Evolutionary conservation across 2,329 filamentous ascomycete species (phyloP).

Genomic region (Venturia oleaginea): DNA sequence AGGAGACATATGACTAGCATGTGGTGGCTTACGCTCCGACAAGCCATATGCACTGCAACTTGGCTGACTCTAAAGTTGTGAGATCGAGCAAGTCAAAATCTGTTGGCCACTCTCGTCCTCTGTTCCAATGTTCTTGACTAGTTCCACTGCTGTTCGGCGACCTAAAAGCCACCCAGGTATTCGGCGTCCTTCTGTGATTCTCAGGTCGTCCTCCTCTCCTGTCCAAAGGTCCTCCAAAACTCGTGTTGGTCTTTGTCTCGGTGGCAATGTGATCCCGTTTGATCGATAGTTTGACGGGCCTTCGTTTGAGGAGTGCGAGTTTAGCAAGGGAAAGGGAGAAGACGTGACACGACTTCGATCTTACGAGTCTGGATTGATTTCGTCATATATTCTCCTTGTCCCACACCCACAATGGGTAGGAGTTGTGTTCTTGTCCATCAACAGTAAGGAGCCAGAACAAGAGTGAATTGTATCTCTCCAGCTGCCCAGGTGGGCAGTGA

Average conservation of each 20-base stretch:
- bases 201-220: constrained; percentile 1
- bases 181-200: background rate
- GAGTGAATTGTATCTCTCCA: too few relatives aligned
- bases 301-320: constrained; percentile 13
- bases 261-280: constrained; percentile 18
- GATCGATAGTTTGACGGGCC: constrained; percentile 24
- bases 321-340: constrained; percentile 4
- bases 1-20: constrained; percentile 84
- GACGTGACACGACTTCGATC: constrained; percentile 7
- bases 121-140: too few relatives aligned
- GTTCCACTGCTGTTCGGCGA: too few relatives aligned
- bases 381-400: constrained; percentile 24
- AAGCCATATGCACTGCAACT: constrained; percentile 95
- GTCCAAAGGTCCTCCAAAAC: background rate
- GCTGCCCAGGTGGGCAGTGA: too few relatives aligned
- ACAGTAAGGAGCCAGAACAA: too few relatives aligned
- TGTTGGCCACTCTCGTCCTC: background rate
- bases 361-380: constrained; percentile 23
- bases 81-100: background rate
- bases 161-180: too few relatives aligned
- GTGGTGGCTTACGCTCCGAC: constrained; percentile 83
- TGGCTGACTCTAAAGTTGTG: constrained; percentile 74
- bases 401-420: background rate
- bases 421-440: background rate
- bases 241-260: constrained; percentile 18